Conservation (phyloP, 306 rosid species). For the Alnus rubra region DNA sequence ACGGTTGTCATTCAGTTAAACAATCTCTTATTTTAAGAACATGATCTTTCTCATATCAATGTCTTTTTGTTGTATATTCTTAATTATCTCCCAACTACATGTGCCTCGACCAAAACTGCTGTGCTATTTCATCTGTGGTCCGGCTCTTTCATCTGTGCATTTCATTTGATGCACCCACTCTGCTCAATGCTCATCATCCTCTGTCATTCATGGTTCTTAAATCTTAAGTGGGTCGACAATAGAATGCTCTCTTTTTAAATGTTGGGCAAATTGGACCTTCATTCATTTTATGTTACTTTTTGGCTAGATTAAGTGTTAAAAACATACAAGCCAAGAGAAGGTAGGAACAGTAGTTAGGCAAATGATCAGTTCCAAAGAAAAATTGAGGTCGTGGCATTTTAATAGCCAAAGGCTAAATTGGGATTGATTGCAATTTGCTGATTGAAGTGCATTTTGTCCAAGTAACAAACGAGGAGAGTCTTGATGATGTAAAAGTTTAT, state of each 20-base stretch:
- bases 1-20: not conserved
- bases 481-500: no score
- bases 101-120: not conserved
- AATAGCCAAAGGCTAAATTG: no score
- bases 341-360: no score
- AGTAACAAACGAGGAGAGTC: no score
- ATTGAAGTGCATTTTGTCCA: no score
- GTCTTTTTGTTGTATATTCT: conserved; percentile 9
- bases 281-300: not conserved
- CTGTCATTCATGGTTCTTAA: not conserved
- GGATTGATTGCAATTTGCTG: no score
- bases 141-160: conserved; percentile 3
- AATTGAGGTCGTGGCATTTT: no score
- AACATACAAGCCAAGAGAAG: not conserved
- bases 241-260: conserved; percentile 3
- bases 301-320: not conserved
- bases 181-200: conserved; percentile 16
- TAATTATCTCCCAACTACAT: not conserved
- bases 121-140: not conserved
- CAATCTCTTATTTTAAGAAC: not conserved
- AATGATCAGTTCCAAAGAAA: not conserved
- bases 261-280: not conserved
- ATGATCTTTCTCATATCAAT: not conserved
- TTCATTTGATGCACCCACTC: not conserved
- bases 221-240: conserved; percentile 28